Base-by-base conservation (phyloP, 176 grass and related monocot species). In the Carex littledalei region DNA sequence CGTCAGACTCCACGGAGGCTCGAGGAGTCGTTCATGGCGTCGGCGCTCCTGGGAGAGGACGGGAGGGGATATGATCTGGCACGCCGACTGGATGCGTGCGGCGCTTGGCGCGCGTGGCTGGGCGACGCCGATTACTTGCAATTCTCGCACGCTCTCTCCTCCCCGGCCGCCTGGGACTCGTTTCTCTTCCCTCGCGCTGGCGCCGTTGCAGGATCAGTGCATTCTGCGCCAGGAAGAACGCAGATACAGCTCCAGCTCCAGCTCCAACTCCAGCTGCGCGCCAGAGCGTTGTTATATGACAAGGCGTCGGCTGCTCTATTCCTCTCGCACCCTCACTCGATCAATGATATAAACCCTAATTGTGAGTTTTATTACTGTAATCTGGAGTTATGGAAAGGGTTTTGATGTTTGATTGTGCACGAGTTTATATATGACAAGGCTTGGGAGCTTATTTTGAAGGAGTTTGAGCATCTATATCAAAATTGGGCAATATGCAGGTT, bases 41-140 rank as follows among this genome's bases (percentile, higher is more conserved):
- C 88, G 76, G 86, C 84, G 87, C 88, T 99, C n/a, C 88, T 99
- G 70, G 96, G 96, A 43, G 93, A 99, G 72, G 96, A 99, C 70
- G 96, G 96, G n/a, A 80, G 79, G 57, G 93, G 93, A 24, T 98
- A 95, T 85, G 93, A 98, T 8, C 90, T 98, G n/a, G 96, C 96
- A 11, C 88, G 85, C 80, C 78, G 88, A 86, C 85, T 99, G 85
- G 96, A 95, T 55, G 76, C 74, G 32, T 94, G 96, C 88, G 96
- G 93, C 47, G 90, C 90, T 53, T 99, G 96, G 96, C 96, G 93
- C 3, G 71, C 87, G 79, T 99, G 96, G 93, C 87, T 99, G 77
- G 93, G 93, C 68, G 96, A 98, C 66, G 81, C 81, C 52, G 88
- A 84, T 37, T 92, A 99, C 87, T 81, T 88, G 41, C 65, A 87